These are phyloP conservation scores for Trametes hirsuta DNA, from an alignment of 1,284 basidiomycete species.

Conservation along the genomic window DNA sequence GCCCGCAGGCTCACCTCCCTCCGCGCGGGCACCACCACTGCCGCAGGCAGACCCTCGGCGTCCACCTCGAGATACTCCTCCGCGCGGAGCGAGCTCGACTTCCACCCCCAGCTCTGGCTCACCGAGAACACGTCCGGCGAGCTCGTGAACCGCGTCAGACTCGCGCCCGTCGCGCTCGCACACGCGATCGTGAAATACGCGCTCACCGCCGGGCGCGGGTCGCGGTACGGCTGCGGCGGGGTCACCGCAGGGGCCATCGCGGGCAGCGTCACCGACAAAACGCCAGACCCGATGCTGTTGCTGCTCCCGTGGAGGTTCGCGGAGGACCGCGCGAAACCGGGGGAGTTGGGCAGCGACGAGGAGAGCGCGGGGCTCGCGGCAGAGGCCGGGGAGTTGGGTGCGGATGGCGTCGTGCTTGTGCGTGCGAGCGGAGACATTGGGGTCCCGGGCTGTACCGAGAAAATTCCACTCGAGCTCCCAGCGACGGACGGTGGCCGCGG, in stretches of 20 bases:
- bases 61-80: slow-evolving; percentile 62
- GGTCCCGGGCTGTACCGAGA: neutral
- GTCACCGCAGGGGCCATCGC: slow-evolving; percentile 46
- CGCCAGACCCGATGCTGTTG: slow-evolving; percentile 15
- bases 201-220: slow-evolving; percentile 66
- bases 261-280: slow-evolving; percentile 36
- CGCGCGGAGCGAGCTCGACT: slow-evolving; percentile 64
- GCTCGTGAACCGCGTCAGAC: slow-evolving; percentile 83
- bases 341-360: slow-evolving; percentile 21
- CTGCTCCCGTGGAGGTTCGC: slow-evolving; percentile 11
- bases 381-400: slow-evolving; percentile 13
- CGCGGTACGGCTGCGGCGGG: slow-evolving; percentile 72
- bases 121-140: slow-evolving; percentile 86
- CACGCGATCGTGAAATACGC: slow-evolving; percentile 88
- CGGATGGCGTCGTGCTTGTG: slow-evolving; percentile 41
- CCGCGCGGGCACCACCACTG: slow-evolving; percentile 35
- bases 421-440: slow-evolving; percentile 37
- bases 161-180: slow-evolving; percentile 79
- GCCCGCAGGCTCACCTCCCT: slow-evolving; percentile 69
- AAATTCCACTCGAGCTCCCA: neutral
- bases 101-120: slow-evolving; percentile 84
- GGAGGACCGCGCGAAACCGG: slow-evolving; percentile 16
- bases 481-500: slow-evolving; percentile 17
- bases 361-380: slow-evolving; percentile 23
- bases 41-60: slow-evolving; percentile 36